Evolutionary conservation across 306 rosid genomes (phyloP).

Genomic region (Vigna radiata): DNA sequence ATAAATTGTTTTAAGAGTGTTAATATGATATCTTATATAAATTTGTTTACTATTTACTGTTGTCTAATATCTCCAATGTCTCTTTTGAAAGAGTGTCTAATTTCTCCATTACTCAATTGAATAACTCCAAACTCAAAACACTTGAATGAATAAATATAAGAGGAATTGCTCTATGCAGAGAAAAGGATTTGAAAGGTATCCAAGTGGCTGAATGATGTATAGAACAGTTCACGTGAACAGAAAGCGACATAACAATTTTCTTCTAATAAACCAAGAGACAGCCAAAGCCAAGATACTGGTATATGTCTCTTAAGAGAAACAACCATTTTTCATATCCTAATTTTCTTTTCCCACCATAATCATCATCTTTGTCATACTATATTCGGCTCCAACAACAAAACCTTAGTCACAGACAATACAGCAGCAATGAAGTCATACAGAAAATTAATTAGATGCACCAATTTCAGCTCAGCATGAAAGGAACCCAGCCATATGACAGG

Average conservation of each 20-base stretch:
- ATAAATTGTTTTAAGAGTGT: too few relatives aligned
- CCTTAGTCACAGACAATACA: neutral
- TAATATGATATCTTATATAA: too few relatives aligned
- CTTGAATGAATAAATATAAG: neutral
- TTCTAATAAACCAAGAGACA: neutral
- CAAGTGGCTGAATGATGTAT: neutral
- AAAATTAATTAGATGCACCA: neutral
- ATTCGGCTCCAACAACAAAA: neutral
- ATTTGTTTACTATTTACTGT: too few relatives aligned
- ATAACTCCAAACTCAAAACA: constrained; percentile 3
- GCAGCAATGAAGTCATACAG: constrained; percentile 8
- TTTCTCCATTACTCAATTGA: neutral
- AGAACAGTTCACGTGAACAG: constrained; percentile 31
- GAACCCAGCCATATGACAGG: neutral
- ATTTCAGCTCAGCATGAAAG: constrained; percentile 26
- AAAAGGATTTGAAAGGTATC: constrained; percentile 6
- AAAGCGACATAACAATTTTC: constrained; percentile 17
- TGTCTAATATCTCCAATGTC: too few relatives aligned
- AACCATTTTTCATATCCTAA: constrained; percentile 17
- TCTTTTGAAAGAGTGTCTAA: too few relatives aligned
- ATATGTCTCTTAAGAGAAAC: constrained; percentile 18
- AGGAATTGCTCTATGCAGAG: neutral
- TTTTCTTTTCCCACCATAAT: constrained; percentile 3
- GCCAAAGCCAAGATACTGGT: neutral
- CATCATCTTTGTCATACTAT: constrained; percentile 8